Base-by-base conservation (phyloP, 176 grass and related monocot genomes). In the Thinopyrum elongatum region DNA sequence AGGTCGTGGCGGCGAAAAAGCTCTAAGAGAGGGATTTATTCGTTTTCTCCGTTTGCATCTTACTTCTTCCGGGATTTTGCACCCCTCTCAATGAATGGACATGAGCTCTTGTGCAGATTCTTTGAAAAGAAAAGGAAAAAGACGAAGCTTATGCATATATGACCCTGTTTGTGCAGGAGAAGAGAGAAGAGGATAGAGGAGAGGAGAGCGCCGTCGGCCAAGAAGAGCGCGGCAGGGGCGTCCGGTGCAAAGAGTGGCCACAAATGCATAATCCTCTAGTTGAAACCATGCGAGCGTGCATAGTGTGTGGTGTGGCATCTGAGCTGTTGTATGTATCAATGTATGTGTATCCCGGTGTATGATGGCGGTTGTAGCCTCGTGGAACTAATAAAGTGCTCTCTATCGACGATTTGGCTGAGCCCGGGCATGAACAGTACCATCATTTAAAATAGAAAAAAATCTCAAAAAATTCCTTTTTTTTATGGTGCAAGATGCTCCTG, bases 191-290 rank as follows among this genome's bases (percentile, higher is more conserved):
- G 77, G 82, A 11, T 55, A 14, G 82, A 85, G 68, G 82, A 85
- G 82, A 85, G 63, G 31, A 33, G 13, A 28, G 26, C 14, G 2
- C 77, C 28, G 4, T 15, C 15, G 16, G 49, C 53, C 74, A 84
- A 46, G 77, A 68, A 38, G 76, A 76, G 21, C 19, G 4, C 26
- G 0, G 6, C 22, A 5, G 59, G 33, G 33, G 10, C 74, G 1
- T 63, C 55, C 16, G 76, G 19, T 23, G 87, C 39, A 12, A 85
- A 85, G 82, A n/a, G 77, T 47, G n/a, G 41, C 19, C 23, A 41
- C 42, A 89, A 80, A 84, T 89, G 87, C 67, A 58, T 10, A 2
- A 80, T 85, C 77, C 82, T 89, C 58, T 89, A 55, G 39, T 2
- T 27, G 23, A 3, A 23, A 2, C 5, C 5, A 11, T 41, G n/a